Evolutionary conservation across 768 basidiomycete species (phyloP).

Genomic region (Lentinula boryana): DNA sequence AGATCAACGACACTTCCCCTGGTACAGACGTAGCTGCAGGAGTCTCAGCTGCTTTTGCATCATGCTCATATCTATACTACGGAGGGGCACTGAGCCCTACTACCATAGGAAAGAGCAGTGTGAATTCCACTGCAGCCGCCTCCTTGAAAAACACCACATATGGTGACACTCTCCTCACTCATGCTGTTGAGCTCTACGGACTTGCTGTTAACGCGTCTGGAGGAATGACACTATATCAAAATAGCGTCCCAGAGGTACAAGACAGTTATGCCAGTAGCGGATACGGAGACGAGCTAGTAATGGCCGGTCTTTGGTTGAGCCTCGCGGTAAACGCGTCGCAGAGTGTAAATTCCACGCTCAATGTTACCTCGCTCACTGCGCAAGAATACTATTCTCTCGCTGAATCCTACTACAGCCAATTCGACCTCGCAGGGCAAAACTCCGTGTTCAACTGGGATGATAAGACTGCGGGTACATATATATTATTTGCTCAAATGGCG

Average conservation of each 20-base stretch:
- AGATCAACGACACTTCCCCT: constrained; percentile 72
- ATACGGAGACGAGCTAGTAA: constrained; percentile 67
- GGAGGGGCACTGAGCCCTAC: constrained; percentile 44
- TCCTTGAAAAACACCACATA: constrained; percentile 71
- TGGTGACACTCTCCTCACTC: constrained; percentile 58
- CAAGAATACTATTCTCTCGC: constrained; percentile 54
- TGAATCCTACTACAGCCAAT: constrained; percentile 51
- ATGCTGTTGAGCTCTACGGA: constrained; percentile 69
- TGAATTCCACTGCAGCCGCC: constrained; percentile 49
- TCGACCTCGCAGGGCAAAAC: constrained; percentile 43
- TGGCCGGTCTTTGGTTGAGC: constrained; percentile 74
- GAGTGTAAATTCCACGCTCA: constrained; percentile 25
- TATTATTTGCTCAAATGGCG: constrained; percentile 72
- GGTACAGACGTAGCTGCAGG: constrained; percentile 89
- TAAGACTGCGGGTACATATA: constrained; percentile 67
- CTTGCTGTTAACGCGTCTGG: constrained; percentile 69
- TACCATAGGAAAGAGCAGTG: constrained; percentile 2
- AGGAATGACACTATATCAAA: constrained; percentile 59
- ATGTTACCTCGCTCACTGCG: neutral
- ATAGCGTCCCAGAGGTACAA: constrained; percentile 58
- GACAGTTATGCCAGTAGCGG: constrained; percentile 66
- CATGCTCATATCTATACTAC: constrained; percentile 79
- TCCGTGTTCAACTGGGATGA: constrained; percentile 87
- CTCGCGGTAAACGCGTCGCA: constrained; percentile 47
- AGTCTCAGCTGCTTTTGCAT: constrained; percentile 81